phyloP scores from a whole-genome alignment of 2,329 filamentous ascomycete genomes.

The Byssothecium circinans region DNA sequence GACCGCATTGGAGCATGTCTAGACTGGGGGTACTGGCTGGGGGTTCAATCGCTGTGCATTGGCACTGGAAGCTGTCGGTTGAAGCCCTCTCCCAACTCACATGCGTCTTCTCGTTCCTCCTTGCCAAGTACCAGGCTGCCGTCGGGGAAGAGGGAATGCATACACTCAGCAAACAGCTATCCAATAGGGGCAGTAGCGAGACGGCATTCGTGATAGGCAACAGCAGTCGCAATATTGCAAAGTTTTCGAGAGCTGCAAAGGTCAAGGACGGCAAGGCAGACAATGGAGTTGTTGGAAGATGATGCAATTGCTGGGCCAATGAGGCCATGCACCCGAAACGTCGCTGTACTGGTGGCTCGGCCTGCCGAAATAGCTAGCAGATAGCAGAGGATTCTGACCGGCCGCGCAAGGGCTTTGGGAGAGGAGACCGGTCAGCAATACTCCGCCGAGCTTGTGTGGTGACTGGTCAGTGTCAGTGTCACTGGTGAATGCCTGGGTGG shows the following conservation, averaged over 20 bases:
- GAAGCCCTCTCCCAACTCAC: too few relatives aligned
- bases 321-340: conserved; percentile 8
- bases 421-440: conserved; percentile 28
- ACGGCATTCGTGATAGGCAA: background rate
- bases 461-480: conserved; percentile 24
- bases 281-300: conserved; percentile 6
- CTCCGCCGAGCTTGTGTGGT: conserved; percentile 1
- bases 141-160: conserved; percentile 1
- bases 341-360: conserved; percentile 13
- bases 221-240: background rate
- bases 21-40: too few relatives aligned
- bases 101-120: too few relatives aligned
- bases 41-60: too few relatives aligned
- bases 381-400: conserved; percentile 28
- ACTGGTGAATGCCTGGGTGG: background rate
- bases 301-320: conserved; percentile 15
- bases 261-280: background rate
- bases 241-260: background rate
- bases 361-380: too few relatives aligned
- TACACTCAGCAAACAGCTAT: background rate
- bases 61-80: too few relatives aligned
- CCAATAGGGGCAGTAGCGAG: background rate
- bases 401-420: conserved; percentile 20
- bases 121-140: too few relatives aligned
- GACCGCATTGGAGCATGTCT: too few relatives aligned